Evolutionary conservation across 192 early-diverging fungal species (phyloP), one percentile per base, ranked within the genome.

Genomic region (Rhizophagus sp.): DNA sequence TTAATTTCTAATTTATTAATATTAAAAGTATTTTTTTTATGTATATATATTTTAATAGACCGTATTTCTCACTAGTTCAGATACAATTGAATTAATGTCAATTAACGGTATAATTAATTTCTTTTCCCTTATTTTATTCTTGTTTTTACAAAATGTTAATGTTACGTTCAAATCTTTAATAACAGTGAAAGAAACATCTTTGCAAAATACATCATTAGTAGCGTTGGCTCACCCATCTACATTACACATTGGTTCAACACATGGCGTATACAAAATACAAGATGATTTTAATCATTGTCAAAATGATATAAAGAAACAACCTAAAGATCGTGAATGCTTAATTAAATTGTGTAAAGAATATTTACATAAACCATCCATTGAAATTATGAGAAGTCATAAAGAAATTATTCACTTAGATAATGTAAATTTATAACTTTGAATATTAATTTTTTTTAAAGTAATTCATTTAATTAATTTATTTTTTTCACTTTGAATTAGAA

Each of bases 191-290:
- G 36, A 30, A 19, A 69, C 24, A 17, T 30, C 67, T 25, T 69
- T 25, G 17, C 49, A 83, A 77, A 81, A 4, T 77, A 70, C 62
- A 82, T 76, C 64, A 78, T 79, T 61, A 64, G 84, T 81, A 25
- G 83, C 85, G 2, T 39, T 86, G 10, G 85, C 83, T 1, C 85
- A 86, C 68, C 85, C 85, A 15, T 86, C 85, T 7, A 81, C 85
- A 4, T 64, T 72, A 2, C 49, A 52, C 22, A 86, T 84, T 30
- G 85, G 85, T 27, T 80, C 82, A 25, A 82, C 83, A 0, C 85
- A 86, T 81, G 85, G 85, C 3, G 85, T 86, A 3, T 86, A 82
- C 52, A 22, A 80, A n/a, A 36, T 86, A 66, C 64, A 84, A 8
- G 83, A 84, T 44, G 65, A 81, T 10, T 13, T 80, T 2, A 75